A percentile compares a stretch with the other conserved stretches of the same genome.
phyloP scores from a whole-genome alignment of 1,284 basidiomycete genomes.

The Erythrobasidium hasegawianum region DNA sequence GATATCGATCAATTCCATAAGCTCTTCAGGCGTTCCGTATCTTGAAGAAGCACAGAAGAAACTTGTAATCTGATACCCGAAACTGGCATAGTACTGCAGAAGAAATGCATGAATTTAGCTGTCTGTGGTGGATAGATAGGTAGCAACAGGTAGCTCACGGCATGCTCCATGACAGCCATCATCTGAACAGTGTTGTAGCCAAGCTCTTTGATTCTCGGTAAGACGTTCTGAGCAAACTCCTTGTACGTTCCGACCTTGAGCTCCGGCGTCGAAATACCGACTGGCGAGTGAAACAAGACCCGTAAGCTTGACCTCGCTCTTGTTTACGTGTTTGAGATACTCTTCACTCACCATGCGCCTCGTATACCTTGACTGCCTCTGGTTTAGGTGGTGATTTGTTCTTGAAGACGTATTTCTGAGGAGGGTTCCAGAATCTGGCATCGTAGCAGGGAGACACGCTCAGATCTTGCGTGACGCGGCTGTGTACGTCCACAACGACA shows the following conservation, averaged over 20 bases:
- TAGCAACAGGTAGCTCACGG: neutral
- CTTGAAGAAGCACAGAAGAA: constrained; percentile 97
- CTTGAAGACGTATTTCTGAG: constrained; percentile 78
- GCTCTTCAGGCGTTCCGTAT: constrained; percentile 88
- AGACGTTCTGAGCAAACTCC: constrained; percentile 80
- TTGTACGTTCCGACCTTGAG: constrained; percentile 86
- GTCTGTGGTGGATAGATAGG: neutral
- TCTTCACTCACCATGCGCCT: constrained; percentile 66
- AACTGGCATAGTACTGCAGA: constrained; percentile 99
- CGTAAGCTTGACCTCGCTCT: neutral
- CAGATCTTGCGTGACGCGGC: constrained; percentile 89
- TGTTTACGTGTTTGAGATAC: neutral
- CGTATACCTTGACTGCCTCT: constrained; percentile 78
- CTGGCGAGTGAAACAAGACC: constrained; percentile 47
- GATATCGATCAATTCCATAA: constrained; percentile 90
- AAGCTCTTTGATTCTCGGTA: constrained; percentile 81
- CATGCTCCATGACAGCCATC: constrained; percentile 95
- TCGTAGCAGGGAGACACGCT: constrained; percentile 87
- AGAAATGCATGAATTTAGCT: constrained; percentile 59
- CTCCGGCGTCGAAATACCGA: constrained; percentile 91
- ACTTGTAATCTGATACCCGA: constrained; percentile 95
- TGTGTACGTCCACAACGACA: constrained; percentile 22
- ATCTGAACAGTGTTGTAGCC: constrained; percentile 97
- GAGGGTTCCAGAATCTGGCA: constrained; percentile 97
- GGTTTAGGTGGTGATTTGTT: constrained; percentile 67